phyloP scores from a whole-genome alignment of 2,329 filamentous ascomycete species.

The Fusarium tricinctum region DNA sequence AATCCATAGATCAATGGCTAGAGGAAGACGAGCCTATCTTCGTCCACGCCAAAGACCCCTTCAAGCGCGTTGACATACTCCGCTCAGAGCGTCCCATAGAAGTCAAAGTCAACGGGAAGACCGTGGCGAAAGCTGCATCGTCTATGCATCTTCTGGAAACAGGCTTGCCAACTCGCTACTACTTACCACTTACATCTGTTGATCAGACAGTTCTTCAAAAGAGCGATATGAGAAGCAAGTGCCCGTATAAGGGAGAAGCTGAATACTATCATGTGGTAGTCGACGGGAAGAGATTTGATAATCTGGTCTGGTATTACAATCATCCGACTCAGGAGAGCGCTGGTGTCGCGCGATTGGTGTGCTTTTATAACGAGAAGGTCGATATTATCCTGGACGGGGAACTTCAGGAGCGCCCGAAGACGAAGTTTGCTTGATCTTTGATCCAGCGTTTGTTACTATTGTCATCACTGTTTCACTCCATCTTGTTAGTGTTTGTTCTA shows the following conservation, averaged over 20 bases:
- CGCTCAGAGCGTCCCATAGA: slow-evolving; percentile 66
- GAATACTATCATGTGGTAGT: slow-evolving; percentile 71
- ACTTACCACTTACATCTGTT: slow-evolving; percentile 67
- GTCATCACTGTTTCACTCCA: neutral
- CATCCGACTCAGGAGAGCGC: slow-evolving; percentile 70
- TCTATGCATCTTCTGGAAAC: slow-evolving; percentile 73
- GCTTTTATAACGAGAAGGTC: slow-evolving; percentile 78
- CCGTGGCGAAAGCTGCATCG: slow-evolving; percentile 62
- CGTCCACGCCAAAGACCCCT: slow-evolving; percentile 76
- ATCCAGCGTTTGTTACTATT: neutral
- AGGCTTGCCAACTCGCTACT: slow-evolving; percentile 69
- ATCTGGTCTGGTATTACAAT: slow-evolving; percentile 74
- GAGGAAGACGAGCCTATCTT: slow-evolving; percentile 72
- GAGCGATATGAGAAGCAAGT: slow-evolving; percentile 68
- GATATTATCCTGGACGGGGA: slow-evolving; percentile 71
- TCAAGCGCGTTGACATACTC: slow-evolving; percentile 74
- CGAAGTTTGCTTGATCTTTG: slow-evolving; percentile 40
- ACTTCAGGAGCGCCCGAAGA: slow-evolving; percentile 51
- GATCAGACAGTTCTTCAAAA: slow-evolving; percentile 60
- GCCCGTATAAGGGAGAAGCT: slow-evolving; percentile 77
- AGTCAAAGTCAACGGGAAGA: slow-evolving; percentile 62
- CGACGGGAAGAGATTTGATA: slow-evolving; percentile 58
- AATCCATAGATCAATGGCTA: slow-evolving; percentile 54
- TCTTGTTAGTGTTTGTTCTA: neutral
- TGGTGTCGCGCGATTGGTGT: slow-evolving; percentile 67